Percentiles rank a stretch among this genome's conserved stretches.
These are phyloP conservation scores for Podaxis rugospora DNA, from an alignment of 768 basidiomycete species.

Conservation along the genomic window DNA sequence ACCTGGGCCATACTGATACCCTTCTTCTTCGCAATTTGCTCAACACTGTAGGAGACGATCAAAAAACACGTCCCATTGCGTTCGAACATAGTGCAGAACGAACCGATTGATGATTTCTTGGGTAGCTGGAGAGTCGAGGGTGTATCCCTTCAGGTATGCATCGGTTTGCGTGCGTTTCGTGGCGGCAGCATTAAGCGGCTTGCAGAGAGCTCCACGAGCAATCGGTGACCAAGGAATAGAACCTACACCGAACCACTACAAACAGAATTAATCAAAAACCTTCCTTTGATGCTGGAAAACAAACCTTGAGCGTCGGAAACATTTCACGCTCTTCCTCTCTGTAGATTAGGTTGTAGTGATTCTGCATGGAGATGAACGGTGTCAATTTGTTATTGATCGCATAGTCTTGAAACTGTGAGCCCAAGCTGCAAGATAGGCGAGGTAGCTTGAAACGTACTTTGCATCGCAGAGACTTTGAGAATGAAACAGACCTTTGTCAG, in stretches of 20 bases:
- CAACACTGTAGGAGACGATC: slow-evolving; percentile 32
- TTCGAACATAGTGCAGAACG: not conserved
- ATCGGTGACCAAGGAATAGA: slow-evolving; percentile 59
- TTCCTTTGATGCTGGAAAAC: not conserved
- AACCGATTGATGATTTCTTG: slow-evolving; percentile 35
- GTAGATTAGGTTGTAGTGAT: slow-evolving; percentile 56
- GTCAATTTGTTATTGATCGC: slow-evolving; percentile 53
- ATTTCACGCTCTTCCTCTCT: slow-evolving; percentile 63
- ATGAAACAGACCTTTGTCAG: not conserved
- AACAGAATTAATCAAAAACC: not conserved
- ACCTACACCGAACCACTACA: slow-evolving; percentile 48
- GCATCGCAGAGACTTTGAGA: slow-evolving; percentile 44
- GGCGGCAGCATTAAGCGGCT: slow-evolving; percentile 31
- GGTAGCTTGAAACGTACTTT: slow-evolving; percentile 30
- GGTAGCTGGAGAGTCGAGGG: slow-evolving; percentile 19
- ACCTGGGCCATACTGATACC: slow-evolving; percentile 53
- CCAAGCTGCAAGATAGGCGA: not conserved
- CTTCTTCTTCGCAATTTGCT: slow-evolving; percentile 48
- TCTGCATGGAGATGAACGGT: slow-evolving; percentile 67
- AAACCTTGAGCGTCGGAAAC: slow-evolving; percentile 53
- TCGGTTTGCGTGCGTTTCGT: slow-evolving; percentile 38
- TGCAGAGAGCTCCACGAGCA: slow-evolving; percentile 47
- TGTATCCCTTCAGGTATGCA: slow-evolving; percentile 18
- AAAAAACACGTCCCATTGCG: not conserved
- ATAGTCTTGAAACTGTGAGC: slow-evolving; percentile 37